Base-by-base conservation (phyloP, 805 yeast species). In the Candida xyloterini region DNA sequence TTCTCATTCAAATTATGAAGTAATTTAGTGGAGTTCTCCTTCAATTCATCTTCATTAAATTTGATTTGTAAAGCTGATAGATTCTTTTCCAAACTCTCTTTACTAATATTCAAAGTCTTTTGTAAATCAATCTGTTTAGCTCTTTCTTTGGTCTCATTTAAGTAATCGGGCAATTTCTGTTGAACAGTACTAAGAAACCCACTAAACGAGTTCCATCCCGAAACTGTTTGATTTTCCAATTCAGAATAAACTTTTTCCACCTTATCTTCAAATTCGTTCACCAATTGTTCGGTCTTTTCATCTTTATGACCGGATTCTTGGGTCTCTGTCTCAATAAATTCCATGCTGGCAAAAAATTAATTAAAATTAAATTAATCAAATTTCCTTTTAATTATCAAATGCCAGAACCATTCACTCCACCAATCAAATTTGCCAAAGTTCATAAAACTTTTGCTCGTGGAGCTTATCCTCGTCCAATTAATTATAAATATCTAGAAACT, bases 381-480 rank as follows among this genome's bases (percentile, higher is more conserved):
- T 29, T 7, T 16, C 7, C 13, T 24, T 7, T n/a, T 7, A 29
- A 10, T 8, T 10, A 5, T 21, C 4, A 9, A 23, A 34, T 40
- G 7, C 52, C 53, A 5, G 56, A 53, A 15, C 53, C 58, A 5
- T 40, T 58, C 24, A 81, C 80, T 0, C 87, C 96, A 0, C 98
- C 99, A 2, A 67, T 90, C 44, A 71, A 88, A 43, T 93, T 84
- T 61, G 78, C 80, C 35, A 69, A 78, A 11, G 77, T 90, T 2
- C 86, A 83, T 52, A 78, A 84, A 2, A 68, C 74, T 34, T 65
- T 91, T 4, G 84, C 80, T 53, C 65, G 98, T 32, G 98, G 98
- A 0, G 83, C 95, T 1, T 86, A 84, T 52, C 98, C 98, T 1
- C 72, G 93, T 37, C 78, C 79, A 33, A 72, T 81, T 40, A 90